Base-by-base conservation (phyloP, 2,329 filamentous ascomycete genomes). In the Aspergillus sergii region DNA sequence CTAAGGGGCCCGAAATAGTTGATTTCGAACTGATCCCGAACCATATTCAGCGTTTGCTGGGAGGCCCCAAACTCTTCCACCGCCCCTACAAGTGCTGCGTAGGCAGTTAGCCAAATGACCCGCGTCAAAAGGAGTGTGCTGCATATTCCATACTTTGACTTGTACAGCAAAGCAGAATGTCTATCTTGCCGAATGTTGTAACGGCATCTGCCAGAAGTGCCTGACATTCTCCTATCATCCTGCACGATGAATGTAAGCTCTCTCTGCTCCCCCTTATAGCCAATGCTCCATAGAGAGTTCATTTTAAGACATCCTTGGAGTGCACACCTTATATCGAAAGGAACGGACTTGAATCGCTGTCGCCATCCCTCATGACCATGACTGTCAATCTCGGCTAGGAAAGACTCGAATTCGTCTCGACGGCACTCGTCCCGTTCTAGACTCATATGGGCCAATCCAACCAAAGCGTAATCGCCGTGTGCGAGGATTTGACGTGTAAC, bases 1-100 rank as follows among this genome's bases (percentile, higher is more conserved):
- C 98, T 98, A 76, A 98, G 90, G 62, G 96, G 93, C 0, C 92
- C 93, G 78, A 98, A 98, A 83, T 96, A 98, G 72, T 96, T 93
- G 66, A 89, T 89, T 77, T 98, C 94, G 76, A 98, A 97, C 76
- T 97, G 94, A 73, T 96, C 92, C 65, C 91, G 88, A 41, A 96
- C 90, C 21, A 97, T 85, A 63, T 90, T 93, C 69, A 90, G 86
- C 1, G 92, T 93, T 50, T 88, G 86, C 5, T 85, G 84, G 28
- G 85, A 89, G 34, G 91, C 90, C 0, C 90, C 89, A 30, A 97
- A 83, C 78, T 99, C 95, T 79, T 98, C 95, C 9, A 98, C 91
- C 0, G 93, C 91, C 46, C 94, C 95, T 39, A 98, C 88, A 36
- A 97, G 87, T 66, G 93, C 92, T 93, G 63, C 46, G 32, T 26